These are phyloP conservation scores for Selenicereus undatus DNA, from an alignment of 148 eudicot species.

Conservation along the genomic window DNA sequence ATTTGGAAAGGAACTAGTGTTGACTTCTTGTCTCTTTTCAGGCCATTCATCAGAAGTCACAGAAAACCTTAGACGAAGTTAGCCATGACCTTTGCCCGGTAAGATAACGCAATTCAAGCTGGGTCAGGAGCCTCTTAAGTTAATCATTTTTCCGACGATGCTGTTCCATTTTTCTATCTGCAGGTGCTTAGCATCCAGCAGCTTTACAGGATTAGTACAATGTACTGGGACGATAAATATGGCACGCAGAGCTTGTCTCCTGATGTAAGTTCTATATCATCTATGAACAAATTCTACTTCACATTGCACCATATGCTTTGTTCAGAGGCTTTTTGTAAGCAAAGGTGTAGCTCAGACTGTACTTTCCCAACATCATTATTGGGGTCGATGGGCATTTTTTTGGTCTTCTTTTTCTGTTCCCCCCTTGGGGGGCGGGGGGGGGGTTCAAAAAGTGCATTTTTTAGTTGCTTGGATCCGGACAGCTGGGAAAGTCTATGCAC, in stretches of 20 bases:
- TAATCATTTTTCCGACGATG: slow-evolving; percentile 21
- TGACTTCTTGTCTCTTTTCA: slow-evolving; percentile 28
- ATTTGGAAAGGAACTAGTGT: not conserved
- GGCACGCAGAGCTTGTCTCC: slow-evolving; percentile 89
- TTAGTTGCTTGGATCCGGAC: too few relatives aligned
- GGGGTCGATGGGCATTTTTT: too few relatives aligned
- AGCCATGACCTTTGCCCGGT: slow-evolving; percentile 93
- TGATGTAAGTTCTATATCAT: slow-evolving; percentile 53
- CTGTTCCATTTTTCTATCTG: slow-evolving; percentile 21
- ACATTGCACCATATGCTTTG: not conserved
- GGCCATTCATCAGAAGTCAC: slow-evolving; percentile 93
- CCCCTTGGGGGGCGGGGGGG: too few relatives aligned
- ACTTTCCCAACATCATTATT: too few relatives aligned
- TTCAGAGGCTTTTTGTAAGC: too few relatives aligned
- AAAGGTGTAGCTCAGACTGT: too few relatives aligned
- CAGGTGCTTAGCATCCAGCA: slow-evolving; percentile 91
- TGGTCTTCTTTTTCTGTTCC: too few relatives aligned
- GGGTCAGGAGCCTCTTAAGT: slow-evolving; percentile 9
- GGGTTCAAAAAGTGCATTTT: too few relatives aligned
- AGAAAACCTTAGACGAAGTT: slow-evolving; percentile 81
- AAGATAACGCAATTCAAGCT: slow-evolving; percentile 31
- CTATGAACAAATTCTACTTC: not conserved
- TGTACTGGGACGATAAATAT: slow-evolving; percentile 97
- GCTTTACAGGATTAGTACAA: slow-evolving; percentile 89
- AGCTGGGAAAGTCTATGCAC: too few relatives aligned